These are phyloP conservation scores for Exophiala mesophila DNA, from an alignment of 2,329 filamentous ascomycete species.

Conservation along the genomic window DNA sequence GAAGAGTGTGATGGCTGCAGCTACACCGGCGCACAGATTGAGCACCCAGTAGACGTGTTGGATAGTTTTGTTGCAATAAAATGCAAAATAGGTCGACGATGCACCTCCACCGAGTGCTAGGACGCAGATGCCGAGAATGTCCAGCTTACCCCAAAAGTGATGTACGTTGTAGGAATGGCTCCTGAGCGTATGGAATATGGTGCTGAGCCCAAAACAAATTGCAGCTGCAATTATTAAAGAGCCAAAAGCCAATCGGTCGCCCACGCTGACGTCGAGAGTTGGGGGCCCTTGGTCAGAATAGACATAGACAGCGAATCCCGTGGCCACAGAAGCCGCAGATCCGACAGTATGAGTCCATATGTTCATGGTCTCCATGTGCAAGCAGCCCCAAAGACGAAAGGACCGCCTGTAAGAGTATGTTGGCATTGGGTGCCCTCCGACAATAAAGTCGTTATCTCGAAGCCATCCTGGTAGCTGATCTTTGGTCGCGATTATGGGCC, in stretches of 20 bases:
- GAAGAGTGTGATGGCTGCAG: constrained; percentile 25
- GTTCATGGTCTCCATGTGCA: no score
- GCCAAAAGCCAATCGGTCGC: no score
- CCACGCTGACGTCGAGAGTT: no score
- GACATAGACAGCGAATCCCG: no score
- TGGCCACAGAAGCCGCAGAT: no score
- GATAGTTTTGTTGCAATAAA: constrained; percentile 24
- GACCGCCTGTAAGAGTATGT: constrained; percentile 26
- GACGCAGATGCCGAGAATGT: constrained; percentile 29
- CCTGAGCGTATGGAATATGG: constrained; percentile 29
- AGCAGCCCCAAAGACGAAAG: no score
- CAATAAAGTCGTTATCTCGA: constrained; percentile 27
- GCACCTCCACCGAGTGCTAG: constrained; percentile 21
- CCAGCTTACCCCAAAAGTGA: constrained; percentile 29
- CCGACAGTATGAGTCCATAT: no score
- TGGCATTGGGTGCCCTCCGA: constrained; percentile 28
- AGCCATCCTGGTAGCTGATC: constrained; percentile 28
- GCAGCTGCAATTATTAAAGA: no score
- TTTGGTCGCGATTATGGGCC: constrained; percentile 26
- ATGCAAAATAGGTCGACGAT: constrained; percentile 29
- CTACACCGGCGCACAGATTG: no score
- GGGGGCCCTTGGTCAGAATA: no score
- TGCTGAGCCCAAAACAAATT: constrained; percentile 26
- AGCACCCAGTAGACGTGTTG: constrained; percentile 27
- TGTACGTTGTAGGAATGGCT: constrained; percentile 31